These are phyloP conservation scores for Spathaspora sp. DNA, from an alignment of 805 yeast species.

Conservation along the genomic window DNA sequence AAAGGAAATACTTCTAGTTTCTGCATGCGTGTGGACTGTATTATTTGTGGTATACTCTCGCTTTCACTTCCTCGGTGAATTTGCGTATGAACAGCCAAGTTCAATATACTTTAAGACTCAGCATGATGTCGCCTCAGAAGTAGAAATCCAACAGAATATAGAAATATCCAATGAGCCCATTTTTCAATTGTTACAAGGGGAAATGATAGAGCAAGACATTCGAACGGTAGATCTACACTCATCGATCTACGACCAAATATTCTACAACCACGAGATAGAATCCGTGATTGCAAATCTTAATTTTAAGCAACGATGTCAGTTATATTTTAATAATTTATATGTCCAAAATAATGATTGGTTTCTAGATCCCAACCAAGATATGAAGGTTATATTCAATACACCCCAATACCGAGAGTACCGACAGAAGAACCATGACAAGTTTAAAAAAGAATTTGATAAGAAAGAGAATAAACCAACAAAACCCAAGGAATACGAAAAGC, in stretches of 20 bases:
- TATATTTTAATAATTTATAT: constrained; percentile 41
- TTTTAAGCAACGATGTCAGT: constrained; percentile 25
- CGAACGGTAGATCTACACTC: constrained; percentile 20
- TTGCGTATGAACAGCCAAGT: no score
- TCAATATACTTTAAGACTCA: no score
- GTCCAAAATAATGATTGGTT: constrained; percentile 40
- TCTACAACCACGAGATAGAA: constrained; percentile 16
- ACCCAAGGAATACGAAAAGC: constrained; percentile 7
- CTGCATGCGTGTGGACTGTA: no score
- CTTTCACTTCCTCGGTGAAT: no score
- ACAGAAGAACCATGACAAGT: constrained; percentile 17
- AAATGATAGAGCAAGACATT: constrained; percentile 9
- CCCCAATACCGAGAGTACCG: constrained; percentile 23
- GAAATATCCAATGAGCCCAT: background rate
- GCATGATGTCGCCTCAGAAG: no score
- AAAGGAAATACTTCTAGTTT: no score
- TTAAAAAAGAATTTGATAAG: constrained; percentile 23
- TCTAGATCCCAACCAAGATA: constrained; percentile 22
- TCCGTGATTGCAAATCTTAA: constrained; percentile 17
- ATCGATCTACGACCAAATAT: constrained; percentile 16
- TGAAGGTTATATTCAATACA: constrained; percentile 21
- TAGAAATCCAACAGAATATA: no score
- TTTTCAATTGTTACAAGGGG: background rate
- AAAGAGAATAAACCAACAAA: constrained; percentile 17
- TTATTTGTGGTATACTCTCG: no score